Base-by-base conservation (phyloP, 805 yeast species). In the Pichia rugopelliculosa region DNA sequence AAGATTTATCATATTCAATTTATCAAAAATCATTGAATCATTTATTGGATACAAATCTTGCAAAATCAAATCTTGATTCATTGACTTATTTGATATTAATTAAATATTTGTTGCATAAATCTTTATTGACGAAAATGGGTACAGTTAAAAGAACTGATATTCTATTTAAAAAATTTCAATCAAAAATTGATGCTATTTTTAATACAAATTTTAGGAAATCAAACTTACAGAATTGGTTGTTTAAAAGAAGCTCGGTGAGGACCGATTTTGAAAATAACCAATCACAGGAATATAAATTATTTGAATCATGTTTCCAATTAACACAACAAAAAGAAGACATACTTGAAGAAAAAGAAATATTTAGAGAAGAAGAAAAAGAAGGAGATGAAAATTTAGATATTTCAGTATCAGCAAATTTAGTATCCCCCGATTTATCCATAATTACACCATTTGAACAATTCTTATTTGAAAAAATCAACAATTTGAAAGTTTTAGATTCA, bases 121-220 rank as follows among this genome's bases (percentile, higher is more conserved):
- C 42, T 2, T 42, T 43, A 30, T 10, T 13, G 2, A 21, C 45
- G 11, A 21, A 44, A 15, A 26, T 51, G 11, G 44, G 47, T 5
- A 38, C 49, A 2, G 36, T 26, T 23, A 52, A 45, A 41, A 33
- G 45, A 34, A 46, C 44, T 42, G 49, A 52, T 40, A 8, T 34
- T 5, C 11, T 52, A 10, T 49, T 49, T 36, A 45, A 37, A 45
- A 36, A 41, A 9, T 39, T 47, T 34, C 55, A 52, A 43, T n/a
- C 21, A 12, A 49, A 39, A 22, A 24, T 49, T 42, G 55, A 52
- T 18, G 2, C n/a, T 10, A 22, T 47, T 1, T 39, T 24, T 18
- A 33, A 47, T 15, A 36, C 50, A 8, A 18, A 25, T 4, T 36
- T 9, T 34, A 11, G 15, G 6, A 25, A n/a, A 13, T n/a, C 13